Evolutionary conservation across 257 asterid genomes (phyloP), one percentile per base, ranked within the genome.

Genomic region (Henckelia pumila): DNA sequence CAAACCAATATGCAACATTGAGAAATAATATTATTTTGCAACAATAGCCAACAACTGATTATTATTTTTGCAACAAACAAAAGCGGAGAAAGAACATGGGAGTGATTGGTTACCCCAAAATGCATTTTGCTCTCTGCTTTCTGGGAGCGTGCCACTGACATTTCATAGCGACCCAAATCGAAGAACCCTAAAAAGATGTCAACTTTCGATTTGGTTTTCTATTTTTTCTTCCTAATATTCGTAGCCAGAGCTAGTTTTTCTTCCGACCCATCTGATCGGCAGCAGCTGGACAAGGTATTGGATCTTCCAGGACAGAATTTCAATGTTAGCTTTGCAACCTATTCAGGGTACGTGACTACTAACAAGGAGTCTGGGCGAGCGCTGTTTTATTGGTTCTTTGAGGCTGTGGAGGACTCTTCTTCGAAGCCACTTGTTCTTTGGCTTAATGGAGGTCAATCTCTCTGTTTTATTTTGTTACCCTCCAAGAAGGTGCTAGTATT

Each of bases 381-480:
- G 1, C 75, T 89, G 0, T 93, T 93, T 73, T 93, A 93, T 37
- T 90, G 99, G 97, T 88, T 93, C 87, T 88, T 93, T 75, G 99
- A 90, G 76, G 91, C 97, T 69, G 86, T 78, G 10, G 92, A 88
- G 44, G 89, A 90, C 64, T 91, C 99, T 75, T 76, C 95, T 64
- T 82, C 96, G 49, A 90, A 93, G 72, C 96, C 99, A 73, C 73
- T 93, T 70, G 80, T 93, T 79, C 99, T 93, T 67, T 93, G 99
- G 99, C 95, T 88, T 52, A 93, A 90, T 85, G 99, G 99, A 90
- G 97, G 98, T 92, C 59, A 2, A 68, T 57, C 7, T 68, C 19
- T 60, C 20, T 60, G 3, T 16, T 61, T 33, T 4, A 35, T 22
- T 30, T 29, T 63, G 26, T 37, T 37, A 9, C 49, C 17, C 49